Percentiles rank a stretch among this genome's conserved stretches.
Conservation (phyloP, 2,329 filamentous ascomycete species). For the Fonsecaea monophora region DNA sequence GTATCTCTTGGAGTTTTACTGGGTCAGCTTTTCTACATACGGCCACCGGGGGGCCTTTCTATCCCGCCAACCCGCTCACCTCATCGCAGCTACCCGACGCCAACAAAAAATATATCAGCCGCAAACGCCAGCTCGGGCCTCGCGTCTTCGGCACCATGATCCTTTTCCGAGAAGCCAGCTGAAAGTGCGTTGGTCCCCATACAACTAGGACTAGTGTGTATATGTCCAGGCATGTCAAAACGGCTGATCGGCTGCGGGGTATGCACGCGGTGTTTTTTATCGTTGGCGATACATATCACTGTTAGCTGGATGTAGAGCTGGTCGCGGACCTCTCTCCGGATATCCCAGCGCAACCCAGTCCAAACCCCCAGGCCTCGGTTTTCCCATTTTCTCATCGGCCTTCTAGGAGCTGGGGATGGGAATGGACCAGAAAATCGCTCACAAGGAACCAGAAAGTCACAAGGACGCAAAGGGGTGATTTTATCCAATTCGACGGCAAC, state of each 20-base stretch:
- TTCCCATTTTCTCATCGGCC: neutral
- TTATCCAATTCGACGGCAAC: neutral
- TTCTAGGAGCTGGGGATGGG: neutral
- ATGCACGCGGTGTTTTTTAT: neutral
- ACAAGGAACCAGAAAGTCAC: neutral
- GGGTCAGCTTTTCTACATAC: neutral
- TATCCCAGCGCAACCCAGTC: neutral
- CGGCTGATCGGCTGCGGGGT: conserved; percentile 1
- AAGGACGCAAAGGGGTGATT: neutral
- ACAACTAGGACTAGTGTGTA: too few relatives aligned
- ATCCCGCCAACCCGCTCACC: neutral
- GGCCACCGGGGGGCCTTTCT: neutral
- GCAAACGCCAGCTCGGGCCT: neutral
- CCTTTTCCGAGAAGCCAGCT: neutral
- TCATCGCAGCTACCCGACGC: neutral
- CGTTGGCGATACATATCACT: neutral
- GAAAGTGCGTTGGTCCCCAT: neutral
- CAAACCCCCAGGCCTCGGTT: neutral
- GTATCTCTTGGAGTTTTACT: neutral
- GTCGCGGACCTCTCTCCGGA: neutral
- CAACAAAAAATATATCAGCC: neutral
- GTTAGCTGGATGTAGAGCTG: neutral
- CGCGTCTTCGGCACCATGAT: conserved; percentile 1
- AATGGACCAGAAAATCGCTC: conserved; percentile 1
- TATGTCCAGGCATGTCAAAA: neutral